phyloP scores from a whole-genome alignment of 1,284 basidiomycete genomes.

The Tilletia indica region DNA sequence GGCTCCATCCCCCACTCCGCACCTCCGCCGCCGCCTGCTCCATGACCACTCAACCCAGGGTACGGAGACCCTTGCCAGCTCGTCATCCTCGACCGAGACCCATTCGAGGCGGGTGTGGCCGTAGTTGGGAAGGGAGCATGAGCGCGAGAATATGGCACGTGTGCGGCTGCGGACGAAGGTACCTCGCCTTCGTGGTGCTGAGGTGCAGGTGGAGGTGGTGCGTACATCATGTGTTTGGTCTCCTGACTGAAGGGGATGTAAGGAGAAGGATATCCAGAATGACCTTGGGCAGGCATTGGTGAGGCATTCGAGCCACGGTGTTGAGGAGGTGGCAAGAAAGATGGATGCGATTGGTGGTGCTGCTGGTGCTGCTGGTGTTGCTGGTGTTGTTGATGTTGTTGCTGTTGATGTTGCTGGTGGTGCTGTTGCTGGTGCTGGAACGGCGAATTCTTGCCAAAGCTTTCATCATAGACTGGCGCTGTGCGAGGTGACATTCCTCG shows the following conservation, averaged over 20 bases:
- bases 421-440: not conserved
- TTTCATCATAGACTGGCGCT: not conserved
- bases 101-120: not conserved
- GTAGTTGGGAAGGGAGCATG: too few species aligned
- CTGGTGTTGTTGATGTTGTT: not conserved
- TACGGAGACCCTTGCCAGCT: conserved; percentile 18
- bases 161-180: too few species aligned
- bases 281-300: not conserved
- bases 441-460: not conserved
- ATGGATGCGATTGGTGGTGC: too few species aligned
- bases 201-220: too few species aligned
- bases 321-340: too few species aligned
- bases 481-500: not conserved
- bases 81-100: conserved; percentile 7
- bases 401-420: not conserved
- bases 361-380: not conserved
- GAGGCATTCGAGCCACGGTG: too few species aligned
- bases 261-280: not conserved
- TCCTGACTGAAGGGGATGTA: not conserved
- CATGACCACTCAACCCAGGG: not conserved
- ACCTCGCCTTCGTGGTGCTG: not conserved
- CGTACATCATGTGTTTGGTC: too few species aligned
- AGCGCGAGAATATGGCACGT: too few species aligned
- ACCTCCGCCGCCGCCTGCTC: not conserved
- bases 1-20: too few species aligned